Evolutionary conservation across 1,284 basidiomycete species (phyloP), one percentile per base, ranked within the genome.

Genomic region (Sporisorium iseilematis-ciliati): DNA sequence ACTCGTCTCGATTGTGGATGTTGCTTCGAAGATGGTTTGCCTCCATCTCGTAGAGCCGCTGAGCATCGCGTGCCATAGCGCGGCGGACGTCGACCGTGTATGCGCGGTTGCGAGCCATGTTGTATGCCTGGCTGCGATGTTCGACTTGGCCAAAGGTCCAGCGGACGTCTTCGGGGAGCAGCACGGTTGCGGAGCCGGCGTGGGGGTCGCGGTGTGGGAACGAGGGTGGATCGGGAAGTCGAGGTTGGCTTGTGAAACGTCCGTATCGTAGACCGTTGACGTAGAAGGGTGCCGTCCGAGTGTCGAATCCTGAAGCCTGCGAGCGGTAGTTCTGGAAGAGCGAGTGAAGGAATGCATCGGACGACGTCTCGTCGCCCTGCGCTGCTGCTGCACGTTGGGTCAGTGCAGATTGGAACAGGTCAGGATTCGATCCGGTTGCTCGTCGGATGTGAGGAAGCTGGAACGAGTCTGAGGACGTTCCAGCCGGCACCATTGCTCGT

Each of bases 21-120:
- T n/a, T 7, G 1, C 33, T 18, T 7, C 57, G 48, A 35, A 66
- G 60, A 4, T 48, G 21, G 7, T 54, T 18, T 2, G 57, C 64
- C 11, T 66, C 64, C 33, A 41, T 33, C 1, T 52, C 18, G 49
- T 60, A 66, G 6, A 60, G 11, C 3, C 53, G 38, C 5, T 41
- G 26, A 0, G 53, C 48, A 7, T 60, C 57, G 35, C n/a, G 5
- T 2, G 62, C 62, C 55, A 35, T 35, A 0, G 20, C 16, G 7
- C 7, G 33, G 8, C 54, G 54, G 2, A 43, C 2, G 2, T 20
- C 29, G n/a, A 16, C 7, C 5, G 16, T 20, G 7, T 56, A 33
- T 3, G 10, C 7, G 4, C 16, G 25, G 29, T n/a, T 29, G 12
- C n/a, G 42, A 1, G 54, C 54, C 12, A 56, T 35, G 7, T 18